Evolutionary conservation across 169 alveolate species (phyloP), one percentile per base, ranked within the genome.

Genomic region (Plasmodium yoelii): DNA sequence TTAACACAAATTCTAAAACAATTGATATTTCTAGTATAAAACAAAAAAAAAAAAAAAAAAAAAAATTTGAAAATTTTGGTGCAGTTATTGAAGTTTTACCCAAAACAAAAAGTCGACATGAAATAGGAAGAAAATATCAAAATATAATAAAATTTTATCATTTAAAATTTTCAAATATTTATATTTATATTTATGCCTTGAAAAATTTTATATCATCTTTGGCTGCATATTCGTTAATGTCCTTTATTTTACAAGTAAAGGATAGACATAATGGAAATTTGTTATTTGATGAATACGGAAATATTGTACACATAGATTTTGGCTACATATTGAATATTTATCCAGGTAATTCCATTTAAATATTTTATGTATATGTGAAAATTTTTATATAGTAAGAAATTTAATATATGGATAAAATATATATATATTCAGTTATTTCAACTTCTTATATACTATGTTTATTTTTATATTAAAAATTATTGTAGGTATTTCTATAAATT

Each of bases 181-280:
- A 67, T 49, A n/a, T 61, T 34, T 80, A 80, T 80, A 80, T 73
- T 72, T 93, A 94, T 64, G 96, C 96, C 12, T 75, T 93, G 77
- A 91, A 89, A 89, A 96, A 95, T 91, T 96, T 96, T 88, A 97
- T 95, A 19, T 99, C 97, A 88, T 94, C 98, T 55, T 97, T 96
- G 72, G 99, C 99, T 47, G 99, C 99, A 4, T 98, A 98, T 90
- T 97, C 99, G n/a, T 91, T 98, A 42, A 96, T 97, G 24, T 95
- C 98, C 47, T 97, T 97, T 74, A 95, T 98, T 73, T 93, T 98
- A 55, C 90, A 80, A 80, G 90, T 80, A 60, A 97, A 97, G 88
- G 99, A 98, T 88, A 92, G 99, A 47, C 99, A 98, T 95, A 98
- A 98, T 77, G 99, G 99, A 5, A 98, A 98, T 90, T 94, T 98